Conservation (phyloP, 2,329 filamentous ascomycete genomes). For the Hypoxylon sp. region DNA sequence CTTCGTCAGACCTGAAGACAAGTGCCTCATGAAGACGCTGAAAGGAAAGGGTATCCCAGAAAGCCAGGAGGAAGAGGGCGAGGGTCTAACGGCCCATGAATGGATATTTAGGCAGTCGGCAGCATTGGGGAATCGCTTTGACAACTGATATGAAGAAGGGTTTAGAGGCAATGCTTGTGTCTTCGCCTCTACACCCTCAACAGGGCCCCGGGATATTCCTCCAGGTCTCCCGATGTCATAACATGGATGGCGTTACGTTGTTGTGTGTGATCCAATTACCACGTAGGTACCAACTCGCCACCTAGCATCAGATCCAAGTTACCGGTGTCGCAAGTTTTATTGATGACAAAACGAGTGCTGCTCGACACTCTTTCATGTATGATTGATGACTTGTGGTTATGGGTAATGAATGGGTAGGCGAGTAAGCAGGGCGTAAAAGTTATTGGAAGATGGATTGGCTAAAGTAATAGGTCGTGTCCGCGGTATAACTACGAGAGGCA, state of each 20-base stretch:
- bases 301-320: neutral
- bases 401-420: neutral
- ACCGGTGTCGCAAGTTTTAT: neutral
- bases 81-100: slow-evolving; percentile 47
- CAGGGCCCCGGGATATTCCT: neutral
- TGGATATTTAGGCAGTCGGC: slow-evolving; percentile 50
- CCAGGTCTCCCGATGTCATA: neutral
- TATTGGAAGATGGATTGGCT: neutral
- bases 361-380: neutral
- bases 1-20: slow-evolving; percentile 56
- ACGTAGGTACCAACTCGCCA: neutral
- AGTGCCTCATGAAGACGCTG: slow-evolving; percentile 51
- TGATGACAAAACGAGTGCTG: neutral
- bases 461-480: neutral
- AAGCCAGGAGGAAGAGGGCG: slow-evolving; percentile 44
- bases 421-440: neutral
- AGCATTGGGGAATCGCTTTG: slow-evolving; percentile 44
- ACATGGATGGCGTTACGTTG: neutral
- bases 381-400: neutral
- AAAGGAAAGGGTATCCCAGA: slow-evolving; percentile 46
- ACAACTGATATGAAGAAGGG: slow-evolving; percentile 22
- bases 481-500: neutral
- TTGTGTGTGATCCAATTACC: neutral
- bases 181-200: neutral
- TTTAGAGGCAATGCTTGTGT: neutral